Evolutionary conservation across 208 protist species (phyloP), one percentile per base, ranked within the genome.

Genomic region (Trypanosoma platydactyli): DNA sequence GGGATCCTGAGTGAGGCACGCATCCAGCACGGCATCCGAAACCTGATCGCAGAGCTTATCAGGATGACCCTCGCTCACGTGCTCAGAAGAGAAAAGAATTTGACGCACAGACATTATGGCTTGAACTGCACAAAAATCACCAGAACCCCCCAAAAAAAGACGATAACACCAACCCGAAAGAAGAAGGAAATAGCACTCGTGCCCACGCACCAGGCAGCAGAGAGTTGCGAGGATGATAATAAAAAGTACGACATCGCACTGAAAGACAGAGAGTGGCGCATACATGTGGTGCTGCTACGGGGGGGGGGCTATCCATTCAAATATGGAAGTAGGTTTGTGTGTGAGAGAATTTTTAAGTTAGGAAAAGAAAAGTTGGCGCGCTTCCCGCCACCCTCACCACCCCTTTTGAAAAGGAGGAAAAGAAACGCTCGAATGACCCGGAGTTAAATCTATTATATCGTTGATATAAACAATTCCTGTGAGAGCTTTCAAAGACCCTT

Each of bases 41-140:
- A 99, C 89, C 88, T 99, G 98, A 85, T 99, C 99, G 79, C 97
- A 99, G n/a, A 99, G 85, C 84, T 99, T 99, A 80, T 99, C 99
- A 63, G 98, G 98, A 81, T 99, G 98, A 24, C 99, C 98, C 83
- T 99, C 98, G 76, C 92, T 98, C 30, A 99, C 99, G 64, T 97
- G 98, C 89, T 99, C 99, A 42, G 97, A 99, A 40, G 99, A 99
- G 83, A 99, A 99, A 25, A 99, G 78, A 77, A 99, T 99, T 42
- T 69, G 82, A 67, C 84, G 88, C 49, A 91, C 76, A 25, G 80
- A 94, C 84, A 91, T 91, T 55, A 9, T 18, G 4, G 5, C 13
- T 49, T 12, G 24, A 49, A 24, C 29, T 11, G 33, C 45, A 3
- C 18, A 22, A 53, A 49, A 55, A 54, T 27, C 52, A 30, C 24